Evolutionary conservation across 139 green algal genomes (phyloP).

Genomic region (Coelastrella sp.): DNA sequence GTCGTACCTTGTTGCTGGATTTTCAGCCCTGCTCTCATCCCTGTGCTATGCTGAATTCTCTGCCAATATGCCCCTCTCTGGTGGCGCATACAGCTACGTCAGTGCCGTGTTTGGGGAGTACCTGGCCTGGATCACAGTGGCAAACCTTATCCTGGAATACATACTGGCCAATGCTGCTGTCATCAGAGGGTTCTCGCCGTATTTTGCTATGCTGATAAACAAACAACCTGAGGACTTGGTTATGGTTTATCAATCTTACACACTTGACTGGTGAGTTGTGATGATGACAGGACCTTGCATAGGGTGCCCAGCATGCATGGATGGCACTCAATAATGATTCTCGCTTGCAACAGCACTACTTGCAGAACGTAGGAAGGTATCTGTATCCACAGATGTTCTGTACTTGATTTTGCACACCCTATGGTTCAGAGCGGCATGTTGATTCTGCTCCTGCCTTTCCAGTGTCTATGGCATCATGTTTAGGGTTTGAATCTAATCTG

Average conservation of each 20-base stretch:
- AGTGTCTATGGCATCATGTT: neutral
- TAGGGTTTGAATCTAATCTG: neutral
- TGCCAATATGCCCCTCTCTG: slow-evolving; percentile 37
- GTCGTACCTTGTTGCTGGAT: slow-evolving; percentile 44
- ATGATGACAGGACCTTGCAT: too few relatives aligned
- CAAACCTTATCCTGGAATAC: slow-evolving; percentile 62
- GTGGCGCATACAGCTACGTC: slow-evolving; percentile 33
- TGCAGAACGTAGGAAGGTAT: too few relatives aligned
- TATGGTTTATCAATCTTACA: neutral
- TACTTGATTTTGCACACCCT: too few relatives aligned
- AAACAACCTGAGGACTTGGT: slow-evolving; percentile 2
- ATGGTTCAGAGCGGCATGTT: too few relatives aligned
- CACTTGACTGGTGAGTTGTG: slow-evolving; percentile 10
- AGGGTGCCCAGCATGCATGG: too few relatives aligned
- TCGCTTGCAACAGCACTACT: too few relatives aligned
- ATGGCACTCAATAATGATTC: too few relatives aligned
- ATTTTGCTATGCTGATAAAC: slow-evolving; percentile 42
- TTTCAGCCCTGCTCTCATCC: slow-evolving; percentile 55
- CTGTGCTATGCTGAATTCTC: slow-evolving; percentile 56
- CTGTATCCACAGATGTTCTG: too few relatives aligned
- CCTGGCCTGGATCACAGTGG: slow-evolving; percentile 37
- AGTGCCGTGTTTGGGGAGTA: slow-evolving; percentile 31
- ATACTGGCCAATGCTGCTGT: slow-evolving; percentile 69
- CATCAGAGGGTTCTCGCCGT: slow-evolving; percentile 68
- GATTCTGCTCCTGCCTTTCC: neutral